Evolutionary conservation across 331 rosid species (phyloP), one percentile per base, ranked within the genome.

Genomic region (Quercus lobata): DNA sequence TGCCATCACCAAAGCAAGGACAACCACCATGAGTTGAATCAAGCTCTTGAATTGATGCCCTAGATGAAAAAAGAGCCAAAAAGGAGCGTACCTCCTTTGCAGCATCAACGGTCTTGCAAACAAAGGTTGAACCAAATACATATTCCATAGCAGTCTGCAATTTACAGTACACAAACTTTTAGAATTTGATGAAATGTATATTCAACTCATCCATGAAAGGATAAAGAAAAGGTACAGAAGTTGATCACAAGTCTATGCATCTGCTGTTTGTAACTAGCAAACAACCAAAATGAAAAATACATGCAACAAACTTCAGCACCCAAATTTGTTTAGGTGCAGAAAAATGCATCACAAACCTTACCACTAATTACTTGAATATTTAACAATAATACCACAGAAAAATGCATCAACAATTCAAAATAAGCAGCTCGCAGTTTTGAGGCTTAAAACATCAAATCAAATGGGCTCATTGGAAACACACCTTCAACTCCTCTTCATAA

Each of bases 51-150:
- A 49, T 11, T 34, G 65, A 25, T 73, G 76, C n/a, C 57, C 63
- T 52, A 25, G 56, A 72, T n/a, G 69, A 77, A 10, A 75, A 7
- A 69, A 29, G 66, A 73, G 73, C 65, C 70, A 55, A 81, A 72
- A 69, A 69, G 29, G 58, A 30, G 46, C 76, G 71, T 93, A 96
- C 99, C 98, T 96, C 93, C 90, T 93, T 93, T 35, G 99, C 99
- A 80, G 96, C 96, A 81, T 89, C 89, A 66, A 52, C 78, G 27
- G 82, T 91, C 86, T 91, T 96, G 97, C 99, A 96, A 72, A 96
- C 92, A 80, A 96, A 91, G 75, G 99, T 93, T 77, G 99, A 93
- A 75, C 99, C 99, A 77, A 96, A 96, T 61, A 96, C 89, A 60
- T 80, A 96, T 79, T 96, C 99, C 97, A 96, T 93, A 34, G 99